Percentiles rank a stretch among this genome's conserved stretches.
phyloP scores from a whole-genome alignment of 352 stramenopile species.

The Phytophthora ohioensis region DNA sequence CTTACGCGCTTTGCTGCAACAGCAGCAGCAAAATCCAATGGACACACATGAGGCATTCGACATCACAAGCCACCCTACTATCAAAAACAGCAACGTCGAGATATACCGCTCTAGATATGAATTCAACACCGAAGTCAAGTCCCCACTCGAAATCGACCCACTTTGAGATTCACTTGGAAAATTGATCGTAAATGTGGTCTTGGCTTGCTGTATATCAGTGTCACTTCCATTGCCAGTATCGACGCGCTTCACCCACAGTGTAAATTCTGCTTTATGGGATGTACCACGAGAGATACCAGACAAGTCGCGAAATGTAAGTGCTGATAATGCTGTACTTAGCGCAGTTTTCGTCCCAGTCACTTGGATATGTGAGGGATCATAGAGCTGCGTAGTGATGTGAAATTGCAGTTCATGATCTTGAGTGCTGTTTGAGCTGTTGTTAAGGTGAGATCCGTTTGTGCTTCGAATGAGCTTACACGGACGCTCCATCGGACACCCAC shows the following conservation, averaged over 20 bases:
- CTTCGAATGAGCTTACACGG: conserved; percentile 57
- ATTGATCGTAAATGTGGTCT: conserved; percentile 41
- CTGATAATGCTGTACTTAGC: conserved; percentile 43
- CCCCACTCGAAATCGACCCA: conserved; percentile 5
- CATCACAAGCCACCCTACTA: conserved; percentile 50
- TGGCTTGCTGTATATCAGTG: conserved; percentile 8
- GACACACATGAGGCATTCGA: conserved; percentile 62
- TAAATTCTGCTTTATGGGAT: conserved; percentile 46
- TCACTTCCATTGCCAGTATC: conserved; percentile 10
- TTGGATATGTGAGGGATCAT: conserved; percentile 50
- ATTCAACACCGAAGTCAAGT: conserved; percentile 35
- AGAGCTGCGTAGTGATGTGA: conserved; percentile 47
- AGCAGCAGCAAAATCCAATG: conserved; percentile 68
- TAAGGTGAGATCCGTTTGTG: conserved; percentile 37
- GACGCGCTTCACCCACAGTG: conserved; percentile 51
- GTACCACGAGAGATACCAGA: conserved; percentile 26
- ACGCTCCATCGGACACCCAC: conserved; percentile 52
- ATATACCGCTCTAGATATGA: conserved; percentile 47
- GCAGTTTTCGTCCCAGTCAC: conserved; percentile 53
- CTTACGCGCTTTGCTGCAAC: conserved; percentile 45
- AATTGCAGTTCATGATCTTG: conserved; percentile 30
- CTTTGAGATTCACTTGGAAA: conserved; percentile 23
- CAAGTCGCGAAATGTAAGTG: conserved; percentile 52
- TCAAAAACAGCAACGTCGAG: conserved; percentile 42
- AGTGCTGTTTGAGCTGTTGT: conserved; percentile 30